Evolutionary conservation across 148 eudicot species (phyloP), one percentile per base, ranked within the genome.

Genomic region (Hydrangea macrophylla): DNA sequence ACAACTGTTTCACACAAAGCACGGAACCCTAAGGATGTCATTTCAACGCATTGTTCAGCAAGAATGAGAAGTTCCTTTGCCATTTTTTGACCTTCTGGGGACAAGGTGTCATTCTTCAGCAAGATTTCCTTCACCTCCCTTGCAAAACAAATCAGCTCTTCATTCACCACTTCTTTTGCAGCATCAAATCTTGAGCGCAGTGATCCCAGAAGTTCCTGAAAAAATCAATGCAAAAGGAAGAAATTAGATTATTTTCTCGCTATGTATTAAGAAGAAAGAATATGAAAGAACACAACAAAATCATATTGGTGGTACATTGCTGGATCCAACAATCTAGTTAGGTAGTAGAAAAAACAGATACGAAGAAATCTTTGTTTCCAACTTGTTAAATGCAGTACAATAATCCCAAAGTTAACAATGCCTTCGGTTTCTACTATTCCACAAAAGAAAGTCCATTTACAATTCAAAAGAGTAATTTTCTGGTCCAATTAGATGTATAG

Each of bases 161-260:
- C 74, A 76, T 84, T 78, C 61, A 78, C 84, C 35, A 75, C 69
- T 68, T 81, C 83, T 73, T 86, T 86, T 64, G 88, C 88, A 73
- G 84, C 86, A 68, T 86, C 82, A 57, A 86, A 86, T 64, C 71
- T 84, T 63, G 83, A 74, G 55, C 75, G 82, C 51, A 86, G 65
- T 24, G 86, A 81, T 69, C 88, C 79, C 45, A 86, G 66, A 56
- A 84, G 88, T 64, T 79, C 86, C 91, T 86, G 81, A 24, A 57
- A 24, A 57, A 50, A 62, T 63, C 62, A 64, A 68, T 17, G 27
- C 58, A 48, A 9, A 50, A 25, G 60, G 50, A 64, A 36, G 27
- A 76, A 58, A 18, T n/a, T n/a, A n/a, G n/a, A n/a, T n/a, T n/a
- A n/a, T n/a, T n/a, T n/a, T n/a, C n/a, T n/a, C n/a, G n/a, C n/a